These are phyloP conservation scores for Oryza longistaminata DNA, from an alignment of 176 grass and related monocot genomes.

Conservation along the genomic window DNA sequence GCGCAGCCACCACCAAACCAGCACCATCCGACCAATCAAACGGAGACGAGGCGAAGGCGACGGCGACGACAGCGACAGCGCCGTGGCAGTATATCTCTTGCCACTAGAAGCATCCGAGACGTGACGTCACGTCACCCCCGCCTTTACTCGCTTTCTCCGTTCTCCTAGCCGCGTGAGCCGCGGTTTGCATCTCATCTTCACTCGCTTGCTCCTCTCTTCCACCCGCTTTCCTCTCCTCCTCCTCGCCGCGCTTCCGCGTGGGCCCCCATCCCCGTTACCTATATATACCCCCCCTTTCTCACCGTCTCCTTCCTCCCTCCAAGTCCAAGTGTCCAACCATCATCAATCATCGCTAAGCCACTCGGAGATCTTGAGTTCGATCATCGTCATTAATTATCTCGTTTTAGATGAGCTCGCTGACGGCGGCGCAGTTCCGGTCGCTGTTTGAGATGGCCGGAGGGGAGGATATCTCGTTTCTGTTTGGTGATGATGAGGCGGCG, in stretches of 20 bases:
- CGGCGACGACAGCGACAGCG: background rate
- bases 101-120: background rate
- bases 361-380: too few species aligned
- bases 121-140: background rate
- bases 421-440: background rate
- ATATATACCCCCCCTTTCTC: background rate
- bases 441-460: background rate
- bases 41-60: background rate
- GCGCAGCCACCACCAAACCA: background rate
- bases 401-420: background rate
- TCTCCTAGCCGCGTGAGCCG: slow-evolving; percentile 71
- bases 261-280: background rate
- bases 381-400: too few species aligned
- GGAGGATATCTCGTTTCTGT: background rate
- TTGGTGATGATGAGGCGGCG: background rate
- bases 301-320: background rate
- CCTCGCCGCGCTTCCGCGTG: slow-evolving; percentile 26
- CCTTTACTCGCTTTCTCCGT: slow-evolving; percentile 43
- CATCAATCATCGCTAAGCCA: too few species aligned
- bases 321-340: background rate
- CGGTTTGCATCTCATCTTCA: slow-evolving; percentile 43
- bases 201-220: slow-evolving; percentile 23
- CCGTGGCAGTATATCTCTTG: background rate
- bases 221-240: background rate
- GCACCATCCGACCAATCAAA: background rate